Percentiles rank a stretch among this genome's conserved stretches.
These are phyloP conservation scores for Oidiodendron maius DNA, from an alignment of 495 filamentous ascomycete genomes.

Conservation along the genomic window DNA sequence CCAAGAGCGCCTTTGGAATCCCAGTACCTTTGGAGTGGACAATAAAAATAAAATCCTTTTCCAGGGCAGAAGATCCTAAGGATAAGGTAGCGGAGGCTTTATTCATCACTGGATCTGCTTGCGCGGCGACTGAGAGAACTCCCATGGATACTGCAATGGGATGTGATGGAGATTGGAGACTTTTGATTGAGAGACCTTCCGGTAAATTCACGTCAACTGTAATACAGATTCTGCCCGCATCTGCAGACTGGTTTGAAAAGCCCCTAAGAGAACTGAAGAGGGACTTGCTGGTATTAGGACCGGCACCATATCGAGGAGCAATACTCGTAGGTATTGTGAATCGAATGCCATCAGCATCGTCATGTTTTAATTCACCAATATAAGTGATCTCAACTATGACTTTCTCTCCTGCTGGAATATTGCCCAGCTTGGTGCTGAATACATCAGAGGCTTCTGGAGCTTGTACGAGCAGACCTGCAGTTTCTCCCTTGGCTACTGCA, in stretches of 20 bases:
- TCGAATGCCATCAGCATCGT: slow-evolving; percentile 55
- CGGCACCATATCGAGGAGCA: slow-evolving; percentile 55
- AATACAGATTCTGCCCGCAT: slow-evolving; percentile 44
- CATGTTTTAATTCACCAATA: slow-evolving; percentile 61
- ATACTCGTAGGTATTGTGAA: slow-evolving; percentile 61
- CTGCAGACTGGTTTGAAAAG: slow-evolving; percentile 9
- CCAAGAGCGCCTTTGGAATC: slow-evolving; percentile 55
- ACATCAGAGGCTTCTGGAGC: slow-evolving; percentile 50
- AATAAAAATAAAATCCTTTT: slow-evolving; percentile 48
- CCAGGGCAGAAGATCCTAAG: slow-evolving; percentile 38
- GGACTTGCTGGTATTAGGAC: slow-evolving; percentile 24
- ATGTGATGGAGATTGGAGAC: slow-evolving; percentile 60
- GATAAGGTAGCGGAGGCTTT: slow-evolving; percentile 57
- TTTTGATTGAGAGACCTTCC: slow-evolving; percentile 46
- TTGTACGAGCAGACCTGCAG: slow-evolving; percentile 58
- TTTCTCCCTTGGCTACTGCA: slow-evolving; percentile 49
- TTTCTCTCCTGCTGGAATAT: slow-evolving; percentile 47
- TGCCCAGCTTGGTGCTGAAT: slow-evolving; percentile 59
- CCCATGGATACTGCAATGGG: slow-evolving; percentile 59
- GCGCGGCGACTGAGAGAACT: slow-evolving; percentile 38
- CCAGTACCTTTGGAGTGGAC: slow-evolving; percentile 48
- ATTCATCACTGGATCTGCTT: slow-evolving; percentile 35
- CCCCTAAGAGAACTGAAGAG: too few species aligned
- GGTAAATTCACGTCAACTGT: slow-evolving; percentile 55
- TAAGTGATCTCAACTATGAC: slow-evolving; percentile 57